Base-by-base conservation (phyloP, 192 early-diverging fungal species). In the Ambispora gerdemannii region DNA sequence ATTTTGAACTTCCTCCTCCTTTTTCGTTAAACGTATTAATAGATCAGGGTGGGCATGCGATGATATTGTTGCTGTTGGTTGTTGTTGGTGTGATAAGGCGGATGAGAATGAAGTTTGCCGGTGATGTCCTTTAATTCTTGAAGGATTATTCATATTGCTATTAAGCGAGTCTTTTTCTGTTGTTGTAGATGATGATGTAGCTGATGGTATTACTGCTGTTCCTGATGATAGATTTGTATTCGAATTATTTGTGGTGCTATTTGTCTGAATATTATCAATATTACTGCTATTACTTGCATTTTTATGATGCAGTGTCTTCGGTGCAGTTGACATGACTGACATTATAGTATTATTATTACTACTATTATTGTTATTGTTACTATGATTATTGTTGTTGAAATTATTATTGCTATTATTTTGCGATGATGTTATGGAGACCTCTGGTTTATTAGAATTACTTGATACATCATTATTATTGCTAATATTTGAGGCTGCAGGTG, bases 1-100 rank as follows among this genome's bases (percentile, higher is more conserved):
- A 27, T 8, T 69, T 56, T 69, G 67, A 56, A 69, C 38, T 69
- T 69, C 67, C 56, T 69, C 67, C 33, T 69, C 67, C 56, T 69
- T 69, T 8, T 69, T 69, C 22, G 67, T 43, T 22, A 35, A 69
- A 8, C 51, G 49, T 36, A 69, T 25, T 30, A 69, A 30, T 27
- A 69, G 33, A 34, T 69, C 67, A 17, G 36, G 63, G 31, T 34
- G 17, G 17, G 67, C 22, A 22, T 34, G 10, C 6, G 49, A 52
- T 2, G 49, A 20, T 35, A 35, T 17, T 22, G 31, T 15, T 19
- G 17, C n/a, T n/a, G 19, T 19, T 11, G 19, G 17, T 43, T 65
- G 35, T 30, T 65, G 63, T 4, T 33, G 20, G 2, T 60, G 30
- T n/a, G 24, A n/a, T 60, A n/a, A 32, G n/a, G 58, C 27, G n/a